Evolutionary conservation across 1,284 basidiomycete species (phyloP).

Genomic region (Cerioporus squamosus): DNA sequence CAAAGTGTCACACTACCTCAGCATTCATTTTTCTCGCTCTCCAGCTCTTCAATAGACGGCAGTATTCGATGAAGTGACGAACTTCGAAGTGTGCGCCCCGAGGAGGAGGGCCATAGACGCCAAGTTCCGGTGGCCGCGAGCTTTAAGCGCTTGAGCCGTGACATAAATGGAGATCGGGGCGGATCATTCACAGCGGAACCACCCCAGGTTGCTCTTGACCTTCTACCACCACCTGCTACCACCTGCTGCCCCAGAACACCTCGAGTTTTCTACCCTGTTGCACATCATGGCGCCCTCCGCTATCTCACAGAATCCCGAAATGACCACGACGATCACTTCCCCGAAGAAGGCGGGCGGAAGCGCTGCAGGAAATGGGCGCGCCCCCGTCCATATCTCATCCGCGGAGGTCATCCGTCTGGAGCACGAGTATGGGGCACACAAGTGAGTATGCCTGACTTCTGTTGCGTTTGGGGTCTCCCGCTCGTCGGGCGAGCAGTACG

Average conservation of each 20-base stretch:
- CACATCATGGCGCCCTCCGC: constrained; percentile 21
- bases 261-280: background rate
- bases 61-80: too few relatives aligned
- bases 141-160: constrained; percentile 4
- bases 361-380: constrained; percentile 18
- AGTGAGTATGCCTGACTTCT: constrained; percentile 57
- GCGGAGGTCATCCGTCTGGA: constrained; percentile 83
- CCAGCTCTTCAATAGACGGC: too few relatives aligned
- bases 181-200: constrained; percentile 4
- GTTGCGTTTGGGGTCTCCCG: constrained; percentile 11
- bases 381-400: constrained; percentile 46
- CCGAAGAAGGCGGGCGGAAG: constrained; percentile 10
- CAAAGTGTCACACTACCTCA: too few relatives aligned
- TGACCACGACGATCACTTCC: constrained; percentile 4
- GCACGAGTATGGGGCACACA: constrained; percentile 85
- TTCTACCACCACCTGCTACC: constrained; percentile 14
- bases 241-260: background rate
- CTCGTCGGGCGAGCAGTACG: background rate
- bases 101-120: too few relatives aligned
- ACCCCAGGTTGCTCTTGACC: constrained; percentile 9
- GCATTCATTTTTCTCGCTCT: too few relatives aligned
- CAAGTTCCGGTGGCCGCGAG: constrained; percentile 16
- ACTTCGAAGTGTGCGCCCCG: too few relatives aligned
- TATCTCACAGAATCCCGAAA: constrained; percentile 8
- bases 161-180: constrained; percentile 15